phyloP scores from a whole-genome alignment of 1,139 yeast species.

The Candida tetrigidarum region DNA sequence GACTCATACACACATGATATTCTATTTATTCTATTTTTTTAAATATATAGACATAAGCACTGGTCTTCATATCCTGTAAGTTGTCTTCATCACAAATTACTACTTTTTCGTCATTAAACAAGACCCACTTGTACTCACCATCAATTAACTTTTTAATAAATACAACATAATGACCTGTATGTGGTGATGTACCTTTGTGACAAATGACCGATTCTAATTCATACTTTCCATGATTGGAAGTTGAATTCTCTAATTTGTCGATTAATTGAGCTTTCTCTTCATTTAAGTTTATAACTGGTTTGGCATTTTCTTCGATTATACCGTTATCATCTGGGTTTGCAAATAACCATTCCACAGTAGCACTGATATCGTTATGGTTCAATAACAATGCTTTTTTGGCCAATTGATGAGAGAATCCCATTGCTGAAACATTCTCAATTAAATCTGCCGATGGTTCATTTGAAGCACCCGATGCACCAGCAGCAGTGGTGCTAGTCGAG shows the following conservation, averaged over 20 bases:
- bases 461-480: constrained; percentile 29
- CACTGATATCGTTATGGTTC: constrained; percentile 63
- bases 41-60: constrained; percentile 67
- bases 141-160: constrained; percentile 56
- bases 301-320: constrained; percentile 22
- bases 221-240: constrained; percentile 37
- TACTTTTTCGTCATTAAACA: constrained; percentile 94
- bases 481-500: constrained; percentile 18
- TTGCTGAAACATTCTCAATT: constrained; percentile 56
- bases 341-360: constrained; percentile 91
- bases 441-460: constrained; percentile 39
- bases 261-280: constrained; percentile 26
- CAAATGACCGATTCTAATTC: constrained; percentile 74
- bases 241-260: constrained; percentile 18
- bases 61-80: constrained; percentile 62
- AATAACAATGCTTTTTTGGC: constrained; percentile 71
- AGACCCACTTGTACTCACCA: constrained; percentile 65
- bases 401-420: constrained; percentile 76
- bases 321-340: constrained; percentile 68
- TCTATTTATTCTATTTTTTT: constrained; percentile 16
- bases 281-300: constrained; percentile 23
- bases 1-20: neutral
- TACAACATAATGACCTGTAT: constrained; percentile 95
- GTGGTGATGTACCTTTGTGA: constrained; percentile 93
- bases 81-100: constrained; percentile 67